These are phyloP conservation scores for Entrophospora sp. DNA, from an alignment of 192 early-diverging fungal genomes.

Conservation along the genomic window DNA sequence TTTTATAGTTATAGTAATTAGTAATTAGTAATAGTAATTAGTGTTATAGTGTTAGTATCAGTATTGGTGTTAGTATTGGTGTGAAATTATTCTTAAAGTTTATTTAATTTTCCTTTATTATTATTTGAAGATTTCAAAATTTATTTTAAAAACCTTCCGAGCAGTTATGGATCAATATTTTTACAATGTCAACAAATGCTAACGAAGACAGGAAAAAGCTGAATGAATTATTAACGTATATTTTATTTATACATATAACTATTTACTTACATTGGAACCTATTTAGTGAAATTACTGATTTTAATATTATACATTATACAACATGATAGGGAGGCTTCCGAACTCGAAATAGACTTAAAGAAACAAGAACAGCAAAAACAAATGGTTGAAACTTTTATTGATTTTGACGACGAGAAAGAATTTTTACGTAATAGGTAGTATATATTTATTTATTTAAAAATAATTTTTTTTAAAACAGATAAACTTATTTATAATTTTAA, in stretches of 20 bases:
- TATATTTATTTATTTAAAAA: background rate
- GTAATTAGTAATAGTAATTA: no score
- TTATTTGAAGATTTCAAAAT: no score
- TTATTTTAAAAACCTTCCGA: no score
- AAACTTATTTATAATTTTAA: background rate
- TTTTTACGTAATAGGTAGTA: slow-evolving; percentile 17
- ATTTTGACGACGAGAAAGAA: slow-evolving; percentile 10
- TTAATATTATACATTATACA: background rate
- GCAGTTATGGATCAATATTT: slow-evolving; percentile 10
- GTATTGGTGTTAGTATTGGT: no score
- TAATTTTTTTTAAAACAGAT: background rate
- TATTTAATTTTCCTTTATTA: no score
- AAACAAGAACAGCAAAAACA: slow-evolving; percentile 16
- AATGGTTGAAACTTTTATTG: background rate
- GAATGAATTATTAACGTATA: slow-evolving; percentile 12
- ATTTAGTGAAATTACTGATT: background rate
- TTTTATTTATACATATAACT: background rate
- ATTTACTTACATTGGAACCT: background rate
- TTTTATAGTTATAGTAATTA: no score
- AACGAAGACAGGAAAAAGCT: slow-evolving; percentile 21
- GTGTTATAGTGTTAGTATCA: no score
- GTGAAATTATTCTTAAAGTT: no score
- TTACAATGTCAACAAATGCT: slow-evolving; percentile 22
- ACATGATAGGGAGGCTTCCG: slow-evolving; percentile 8
- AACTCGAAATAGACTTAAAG: slow-evolving; percentile 18